These are phyloP conservation scores for Brassica nigra DNA, from an alignment of 345 rosid species.

Conservation along the genomic window DNA sequence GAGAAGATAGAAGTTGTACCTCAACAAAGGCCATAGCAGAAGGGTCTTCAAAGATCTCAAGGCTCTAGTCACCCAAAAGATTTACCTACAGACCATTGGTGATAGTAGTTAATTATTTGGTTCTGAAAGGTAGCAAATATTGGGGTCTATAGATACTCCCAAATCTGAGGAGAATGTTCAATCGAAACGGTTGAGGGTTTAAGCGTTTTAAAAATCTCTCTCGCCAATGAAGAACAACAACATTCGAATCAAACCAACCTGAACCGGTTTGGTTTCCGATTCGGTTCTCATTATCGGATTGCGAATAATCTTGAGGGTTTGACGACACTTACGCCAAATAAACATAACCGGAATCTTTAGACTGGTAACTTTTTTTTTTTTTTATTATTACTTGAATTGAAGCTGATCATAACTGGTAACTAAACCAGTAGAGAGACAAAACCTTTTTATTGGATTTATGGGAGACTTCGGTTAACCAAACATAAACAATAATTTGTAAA, in stretches of 20 bases:
- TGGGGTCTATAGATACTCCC: conserved; percentile 33
- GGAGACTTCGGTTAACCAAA: not conserved
- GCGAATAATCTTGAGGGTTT: not conserved
- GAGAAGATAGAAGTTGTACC: too few relatives aligned
- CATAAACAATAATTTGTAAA: not conserved
- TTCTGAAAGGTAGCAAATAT: not conserved
- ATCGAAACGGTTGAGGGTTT: conserved; percentile 17
- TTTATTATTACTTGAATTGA: not conserved
- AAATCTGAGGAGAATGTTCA: conserved; percentile 36
- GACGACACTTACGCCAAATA: not conserved
- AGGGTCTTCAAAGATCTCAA: conserved; percentile 88
- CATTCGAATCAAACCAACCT: conserved; percentile 17
- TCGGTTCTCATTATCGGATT: conserved; percentile 6
- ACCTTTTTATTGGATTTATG: not conserved
- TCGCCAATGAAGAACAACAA: conserved; percentile 1
- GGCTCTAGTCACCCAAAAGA: conserved; percentile 83
- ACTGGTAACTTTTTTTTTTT: not conserved
- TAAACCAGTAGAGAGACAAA: not conserved
- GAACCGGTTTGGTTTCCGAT: not conserved
- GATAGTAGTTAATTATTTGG: not conserved
- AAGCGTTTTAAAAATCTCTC: conserved; percentile 25
- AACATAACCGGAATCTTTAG: not conserved
- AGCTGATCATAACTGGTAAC: not conserved
- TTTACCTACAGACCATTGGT: conserved; percentile 53
- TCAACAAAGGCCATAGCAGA: conserved; percentile 43